Base-by-base conservation (phyloP, 768 basidiomycete species). In the Xanthoconium stramineum region DNA sequence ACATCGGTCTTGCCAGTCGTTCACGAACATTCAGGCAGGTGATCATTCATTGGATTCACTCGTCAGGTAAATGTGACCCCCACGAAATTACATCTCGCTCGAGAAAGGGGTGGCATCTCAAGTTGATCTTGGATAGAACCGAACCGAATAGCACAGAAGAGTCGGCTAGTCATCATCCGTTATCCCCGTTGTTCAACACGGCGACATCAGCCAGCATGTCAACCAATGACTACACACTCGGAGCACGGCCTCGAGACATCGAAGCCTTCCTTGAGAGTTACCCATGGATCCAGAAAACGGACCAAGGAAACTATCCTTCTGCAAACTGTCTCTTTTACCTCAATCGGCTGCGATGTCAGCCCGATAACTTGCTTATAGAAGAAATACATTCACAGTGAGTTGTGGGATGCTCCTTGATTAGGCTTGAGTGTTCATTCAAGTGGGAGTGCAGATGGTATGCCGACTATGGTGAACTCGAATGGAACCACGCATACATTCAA, bases 401-500 rank as follows among this genome's bases (percentile, higher is more conserved):
- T 11, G 17, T 33, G 35, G 40, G 35, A 35, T 43, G 46, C 28
- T 30, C 29, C 35, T 24, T 32, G 37, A 48, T 38, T 45, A 20
- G 6, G 24, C 24, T 50, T 33, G 47, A 29, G 19, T 42, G 32
- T 32, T 24, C 46, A 38, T 52, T 45, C 51, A 36, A 33, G 50
- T n/a, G 57, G 48, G 55, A 56, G 48, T 55, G 24, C 51, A 89
- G 88, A 61, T 91, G 87, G 86, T 62, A 76, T 52, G 83, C 82
- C 6, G 77, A 89, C 63, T 86, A 85, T 60, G 64, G 70, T 32
- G 80, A 75, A 57, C 74, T 91, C 32, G 89, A 91, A 67, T 68
- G 74, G 59, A 83, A 83, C 55, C 89, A 91, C 63, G 84, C 83
- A 1, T 90, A 80, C 67, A 86, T 91, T 43, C 89, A 91, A 65